A percentile compares a stretch with the other conserved stretches of the same genome.
phyloP scores from a whole-genome alignment of 2,329 filamentous ascomycete genomes.

The Ascocoryne sarcoides region DNA sequence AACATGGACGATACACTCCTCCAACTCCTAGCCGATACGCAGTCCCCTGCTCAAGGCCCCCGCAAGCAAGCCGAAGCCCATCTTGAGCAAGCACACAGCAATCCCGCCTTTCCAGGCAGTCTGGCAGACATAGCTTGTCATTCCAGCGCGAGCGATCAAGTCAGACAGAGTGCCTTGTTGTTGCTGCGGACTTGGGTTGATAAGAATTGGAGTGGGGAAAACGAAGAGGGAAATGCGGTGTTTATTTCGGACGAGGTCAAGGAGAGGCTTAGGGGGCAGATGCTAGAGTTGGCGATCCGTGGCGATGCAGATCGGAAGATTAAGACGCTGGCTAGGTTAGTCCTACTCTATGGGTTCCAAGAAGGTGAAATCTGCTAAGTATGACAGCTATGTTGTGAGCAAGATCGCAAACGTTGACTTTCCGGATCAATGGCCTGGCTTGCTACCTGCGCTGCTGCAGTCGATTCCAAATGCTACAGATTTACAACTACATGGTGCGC shows the following conservation, averaged over 20 bases:
- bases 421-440: constrained; percentile 86
- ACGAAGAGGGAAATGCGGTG: constrained; percentile 53
- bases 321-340: constrained; percentile 78
- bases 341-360: constrained; percentile 7
- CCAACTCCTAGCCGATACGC: constrained; percentile 78
- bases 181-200: constrained; percentile 76
- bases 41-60: constrained; percentile 64
- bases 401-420: constrained; percentile 93
- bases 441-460: constrained; percentile 71
- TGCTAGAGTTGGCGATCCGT: constrained; percentile 68
- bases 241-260: constrained; percentile 68
- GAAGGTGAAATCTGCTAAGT: too few relatives aligned
- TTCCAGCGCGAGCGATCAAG: constrained; percentile 58
- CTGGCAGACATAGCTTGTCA: constrained; percentile 77
- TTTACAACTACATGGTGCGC: constrained; percentile 74
- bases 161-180: constrained; percentile 77
- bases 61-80: constrained; percentile 73
- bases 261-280: constrained; percentile 58
- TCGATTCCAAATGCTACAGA: constrained; percentile 71
- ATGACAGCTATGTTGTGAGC: constrained; percentile 62
- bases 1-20: constrained; percentile 89
- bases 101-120: constrained; percentile 66
- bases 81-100: constrained; percentile 35
- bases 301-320: constrained; percentile 73
- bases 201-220: constrained; percentile 71